Base-by-base conservation (phyloP, 352 stramenopile genomes). In the Phytophthora nicotianae region DNA sequence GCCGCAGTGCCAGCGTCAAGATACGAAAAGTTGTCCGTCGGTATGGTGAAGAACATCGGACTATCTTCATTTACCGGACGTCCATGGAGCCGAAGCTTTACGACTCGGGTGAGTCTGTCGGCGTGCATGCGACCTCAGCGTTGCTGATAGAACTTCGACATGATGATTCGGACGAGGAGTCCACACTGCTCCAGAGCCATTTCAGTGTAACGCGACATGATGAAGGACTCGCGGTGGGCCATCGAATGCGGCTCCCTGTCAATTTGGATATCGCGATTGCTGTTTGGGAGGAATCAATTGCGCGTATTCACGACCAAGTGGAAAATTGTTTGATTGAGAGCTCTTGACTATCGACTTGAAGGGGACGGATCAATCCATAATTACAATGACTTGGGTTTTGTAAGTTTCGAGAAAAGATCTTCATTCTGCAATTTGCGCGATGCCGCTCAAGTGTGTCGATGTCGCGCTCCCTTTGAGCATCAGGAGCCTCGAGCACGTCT, bases 261-360 rank as follows among this genome's bases (percentile, higher is more conserved):
- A 62, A 49, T 35, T 41, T 62, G 54, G 19, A 50, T 10, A 26
- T 41, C 23, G 32, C 43, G 8, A 54, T 62, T 14, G 23, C 40
- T 9, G 54, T 54, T n/a, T 41, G 38, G 54, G 43, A 29, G 24
- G 24, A 29, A 29, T 3, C 24, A 29, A 7, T 29, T 29, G 24
- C 3, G 24, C 24, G 7, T 29, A 29, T 29, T 7, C 24, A 29
- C 10, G 26, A 42, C 1, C 27, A 42, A 7, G 3, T 7, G 24
- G 24, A 29, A 7, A 29, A 29, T 29, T 29, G 24, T 29, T 29
- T 29, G 24, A 29, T 29, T 3, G 24, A 7, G 3, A 29, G n/a
- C n/a, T n/a, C n/a, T n/a, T n/a, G n/a, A n/a, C n/a, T n/a, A n/a
- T n/a, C n/a, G n/a, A n/a, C n/a, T n/a, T n/a, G n/a, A n/a, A n/a